Evolutionary conservation across 495 filamentous ascomycete genomes (phyloP), one percentile per base, ranked within the genome.

Genomic region (Tuber aestivum): DNA sequence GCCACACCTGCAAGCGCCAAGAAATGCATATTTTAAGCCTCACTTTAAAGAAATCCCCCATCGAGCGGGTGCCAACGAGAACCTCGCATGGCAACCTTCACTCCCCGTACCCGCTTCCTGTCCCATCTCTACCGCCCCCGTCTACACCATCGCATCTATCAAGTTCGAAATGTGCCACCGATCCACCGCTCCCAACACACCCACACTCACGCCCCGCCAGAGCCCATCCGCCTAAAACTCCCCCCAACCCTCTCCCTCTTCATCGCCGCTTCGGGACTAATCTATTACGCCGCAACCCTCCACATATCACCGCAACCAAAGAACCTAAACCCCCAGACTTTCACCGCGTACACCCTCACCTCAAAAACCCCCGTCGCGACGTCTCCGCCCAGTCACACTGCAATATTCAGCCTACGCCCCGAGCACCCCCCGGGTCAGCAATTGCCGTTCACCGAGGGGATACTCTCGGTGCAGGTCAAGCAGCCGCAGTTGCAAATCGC

Each of bases 401-500:
- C 91, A 80, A 88, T 97, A 70, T 89, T 97, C 80, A 92, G 89
- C 2, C 85, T 97, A 16, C 27, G 56, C 0, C 27, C 27, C 84
- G 87, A 50, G 88, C 87, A 69, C 85, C 83, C 76, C 73, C 41
- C 65, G n/a, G 40, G 9, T 70, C 81, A 48, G 70, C 77, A 70
- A 9, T 70, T 71, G 41, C 42, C 68, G 14, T 16, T 74, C 10
- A 41, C 84, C 3, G 86, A 86, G 9, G 92, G 92, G 1, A 85
- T 95, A 50, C 94, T 93, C 90, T 93, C 91, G 75, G 90, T 97
- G 23, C 92, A 97, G 87, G 87, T 97, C 80, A 97, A 97, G 83
- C 95, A 99, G 83, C 95, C 95, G 14, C 90, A 96, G 81, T 80
- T 97, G 72, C 93, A 97, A 82, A 95, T 99, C 70, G 91, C 92